Base-by-base conservation (phyloP, 176 grass and related monocot species). In the Oryza longistaminata region DNA sequence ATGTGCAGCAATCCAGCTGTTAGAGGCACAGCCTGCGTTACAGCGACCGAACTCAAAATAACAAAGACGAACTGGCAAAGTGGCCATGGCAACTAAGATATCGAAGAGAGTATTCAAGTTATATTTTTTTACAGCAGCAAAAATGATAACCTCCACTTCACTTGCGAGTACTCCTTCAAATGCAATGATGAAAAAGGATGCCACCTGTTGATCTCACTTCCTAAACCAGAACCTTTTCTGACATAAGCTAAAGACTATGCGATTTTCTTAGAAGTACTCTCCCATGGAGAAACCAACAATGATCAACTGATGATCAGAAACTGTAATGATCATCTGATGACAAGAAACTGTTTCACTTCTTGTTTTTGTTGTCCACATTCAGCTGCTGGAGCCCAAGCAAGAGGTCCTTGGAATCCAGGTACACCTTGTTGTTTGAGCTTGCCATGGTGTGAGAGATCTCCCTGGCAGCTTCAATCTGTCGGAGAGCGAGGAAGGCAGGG, bases 401-500 rank as follows among this genome's bases (percentile, higher is more conserved):
- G 29, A 98, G 89, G 55, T 94, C 91, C 61, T 75, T 83, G 22
- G 96, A 88, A 50, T 95, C 89, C 14, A 98, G 87, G 90, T 89
- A 98, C 61, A 95, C 91, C 70, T 76, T 92, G 87, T 95, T 98
- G 45, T 83, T 89, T 62, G 93, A 95, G 84, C 70, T 39, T 53
- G 96, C 37, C 13, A 98, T 98, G 62, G 90, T 95, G 66, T 93
- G 91, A 64, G 96, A 72, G 45, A 98, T 94, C 80, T 95, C 93
- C 69, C 91, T 90, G 14, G 93, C 96, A 13, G 93, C 93, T 87
- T 98, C 93, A 78, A 98, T 98, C 71, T 90, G 81, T 21, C 96
- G 85, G 14, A 98, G 83, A 7, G 93, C 86, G 11, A 98, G 37
- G 60, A 95, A 98, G 55, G 96, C 96, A 1, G 91, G 96, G 82